Conservation (phyloP, 495 filamentous ascomycete species). For the Cudoniella acicularis region DNA sequence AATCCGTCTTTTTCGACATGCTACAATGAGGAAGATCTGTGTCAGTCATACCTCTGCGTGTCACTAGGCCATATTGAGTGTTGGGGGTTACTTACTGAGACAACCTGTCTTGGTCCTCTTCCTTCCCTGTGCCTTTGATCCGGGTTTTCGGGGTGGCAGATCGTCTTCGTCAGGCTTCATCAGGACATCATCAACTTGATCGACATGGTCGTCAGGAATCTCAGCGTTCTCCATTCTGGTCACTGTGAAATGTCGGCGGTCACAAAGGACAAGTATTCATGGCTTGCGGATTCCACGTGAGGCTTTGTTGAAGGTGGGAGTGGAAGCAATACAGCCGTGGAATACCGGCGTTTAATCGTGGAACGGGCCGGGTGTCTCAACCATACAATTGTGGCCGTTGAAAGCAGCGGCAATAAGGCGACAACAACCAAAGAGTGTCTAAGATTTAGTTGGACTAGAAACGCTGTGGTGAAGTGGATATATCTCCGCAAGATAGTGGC, state of each 20-base stretch:
- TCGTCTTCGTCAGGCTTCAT: slow-evolving; percentile 1
- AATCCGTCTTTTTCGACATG: slow-evolving; percentile 90
- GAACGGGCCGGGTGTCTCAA: slow-evolving; percentile 8
- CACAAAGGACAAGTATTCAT: background rate
- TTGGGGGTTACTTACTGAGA: slow-evolving; percentile 65
- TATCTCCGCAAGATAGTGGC: background rate
- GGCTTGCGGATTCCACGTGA: background rate
- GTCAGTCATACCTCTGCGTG: background rate
- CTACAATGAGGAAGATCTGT: slow-evolving; percentile 36
- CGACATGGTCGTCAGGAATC: background rate
- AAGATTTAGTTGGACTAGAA: background rate
- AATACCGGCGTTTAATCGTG: background rate
- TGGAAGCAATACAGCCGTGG: background rate
- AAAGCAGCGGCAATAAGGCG: background rate
- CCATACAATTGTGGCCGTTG: background rate
- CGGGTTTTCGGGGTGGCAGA: slow-evolving; percentile 14
- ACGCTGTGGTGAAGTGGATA: background rate
- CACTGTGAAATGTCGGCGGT: background rate
- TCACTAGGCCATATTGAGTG: background rate
- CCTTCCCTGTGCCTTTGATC: slow-evolving; percentile 34
- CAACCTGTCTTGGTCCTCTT: slow-evolving; percentile 97
- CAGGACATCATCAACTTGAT: background rate
- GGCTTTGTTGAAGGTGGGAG: background rate
- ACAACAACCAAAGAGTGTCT: background rate
- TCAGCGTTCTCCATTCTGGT: slow-evolving; percentile 1